Conservation (phyloP, 495 filamentous ascomycete genomes). For the Talaromyces adpressus region DNA sequence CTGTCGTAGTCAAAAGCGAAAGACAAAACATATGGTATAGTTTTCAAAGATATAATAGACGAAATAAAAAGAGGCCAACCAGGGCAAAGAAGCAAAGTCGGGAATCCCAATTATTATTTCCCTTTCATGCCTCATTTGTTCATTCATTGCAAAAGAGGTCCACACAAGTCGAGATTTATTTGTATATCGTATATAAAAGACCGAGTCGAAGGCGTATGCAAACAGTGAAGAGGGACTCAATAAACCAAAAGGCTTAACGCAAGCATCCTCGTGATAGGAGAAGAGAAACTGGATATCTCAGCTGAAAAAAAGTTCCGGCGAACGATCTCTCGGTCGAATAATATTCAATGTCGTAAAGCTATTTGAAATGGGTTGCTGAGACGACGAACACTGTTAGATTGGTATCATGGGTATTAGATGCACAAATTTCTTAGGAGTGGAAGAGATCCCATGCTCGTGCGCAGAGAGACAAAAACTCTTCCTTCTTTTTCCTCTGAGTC, state of each 20-base stretch:
- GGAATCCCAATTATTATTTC: conserved; percentile 4
- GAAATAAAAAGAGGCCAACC: conserved; percentile 18
- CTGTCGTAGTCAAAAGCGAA: conserved; percentile 1
- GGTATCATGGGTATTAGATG: background rate
- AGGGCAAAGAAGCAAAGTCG: background rate
- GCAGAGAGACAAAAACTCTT: conserved; percentile 85
- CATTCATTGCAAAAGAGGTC: conserved; percentile 2
- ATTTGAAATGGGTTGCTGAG: background rate
- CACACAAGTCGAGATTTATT: conserved; percentile 16
- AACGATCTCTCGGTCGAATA: background rate
- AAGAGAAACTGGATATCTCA: conserved; percentile 2
- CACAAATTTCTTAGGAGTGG: conserved; percentile 60
- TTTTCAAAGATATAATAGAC: conserved; percentile 10
- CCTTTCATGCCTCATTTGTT: conserved; percentile 3
- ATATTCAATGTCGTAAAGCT: background rate
- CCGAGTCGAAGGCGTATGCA: background rate
- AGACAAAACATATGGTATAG: conserved; percentile 10
- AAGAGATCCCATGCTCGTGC: conserved; percentile 93
- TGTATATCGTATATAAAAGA: conserved; percentile 2
- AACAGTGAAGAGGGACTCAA: background rate
- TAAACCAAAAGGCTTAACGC: conserved; percentile 6
- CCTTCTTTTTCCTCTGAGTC: conserved; percentile 80
- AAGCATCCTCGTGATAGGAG: conserved; percentile 2
- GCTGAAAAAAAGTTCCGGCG: background rate
- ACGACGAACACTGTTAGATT: background rate